phyloP scores from a whole-genome alignment of 768 basidiomycete genomes.

The Tricholoma sp. region DNA sequence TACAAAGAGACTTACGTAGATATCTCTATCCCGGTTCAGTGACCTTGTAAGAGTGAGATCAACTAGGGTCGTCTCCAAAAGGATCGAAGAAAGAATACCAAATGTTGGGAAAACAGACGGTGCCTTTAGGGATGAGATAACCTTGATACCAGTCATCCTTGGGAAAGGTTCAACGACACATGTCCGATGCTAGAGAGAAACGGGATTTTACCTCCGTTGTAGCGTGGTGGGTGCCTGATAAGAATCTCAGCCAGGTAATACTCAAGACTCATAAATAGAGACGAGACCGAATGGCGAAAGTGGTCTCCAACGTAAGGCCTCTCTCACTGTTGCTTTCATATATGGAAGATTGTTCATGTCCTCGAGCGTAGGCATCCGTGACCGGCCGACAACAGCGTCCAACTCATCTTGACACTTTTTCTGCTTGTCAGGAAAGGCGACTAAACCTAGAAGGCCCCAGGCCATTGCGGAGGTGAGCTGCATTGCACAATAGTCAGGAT shows the following conservation, averaged over 20 bases:
- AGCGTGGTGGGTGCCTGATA: not conserved
- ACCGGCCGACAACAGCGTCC: constrained; percentile 22
- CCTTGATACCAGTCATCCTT: constrained; percentile 9
- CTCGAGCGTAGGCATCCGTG: constrained; percentile 23
- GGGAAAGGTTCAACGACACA: too few relatives aligned
- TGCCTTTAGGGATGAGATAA: constrained; percentile 11
- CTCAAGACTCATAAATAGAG: not conserved
- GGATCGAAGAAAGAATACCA: not conserved
- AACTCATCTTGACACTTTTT: constrained; percentile 27
- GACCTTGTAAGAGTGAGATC: not conserved
- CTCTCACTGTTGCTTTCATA: constrained; percentile 23
- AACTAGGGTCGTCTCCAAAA: too few relatives aligned
- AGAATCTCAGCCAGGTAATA: not conserved
- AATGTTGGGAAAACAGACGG: constrained; percentile 4
- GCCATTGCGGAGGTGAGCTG: not conserved
- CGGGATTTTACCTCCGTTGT: not conserved
- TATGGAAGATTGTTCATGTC: constrained; percentile 25
- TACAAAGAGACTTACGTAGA: not conserved
- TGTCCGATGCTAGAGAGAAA: too few relatives aligned
- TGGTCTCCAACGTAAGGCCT: constrained; percentile 22
- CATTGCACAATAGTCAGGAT: not conserved
- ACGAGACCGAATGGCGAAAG: constrained; percentile 20
- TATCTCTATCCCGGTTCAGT: not conserved
- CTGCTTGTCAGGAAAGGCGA: constrained; percentile 23
- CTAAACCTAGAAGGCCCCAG: not conserved